Percentiles rank a stretch among this genome's conserved stretches.
Conservation (phyloP, 768 basidiomycete genomes). For the Russula foetens region DNA sequence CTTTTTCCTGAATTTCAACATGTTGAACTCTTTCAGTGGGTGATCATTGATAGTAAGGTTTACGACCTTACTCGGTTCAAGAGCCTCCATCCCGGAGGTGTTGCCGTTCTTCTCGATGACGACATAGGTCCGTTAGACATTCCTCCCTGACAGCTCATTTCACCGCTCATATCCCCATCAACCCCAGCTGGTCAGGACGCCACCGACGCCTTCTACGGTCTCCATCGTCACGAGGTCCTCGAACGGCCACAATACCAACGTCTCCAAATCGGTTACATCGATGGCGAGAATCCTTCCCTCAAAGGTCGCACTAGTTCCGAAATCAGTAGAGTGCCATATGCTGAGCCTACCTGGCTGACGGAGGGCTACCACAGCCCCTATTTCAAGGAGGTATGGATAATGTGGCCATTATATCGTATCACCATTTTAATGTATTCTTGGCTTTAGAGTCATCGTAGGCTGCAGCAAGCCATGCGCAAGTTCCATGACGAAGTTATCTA, state of each 20-base stretch:
- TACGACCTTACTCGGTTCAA: slow-evolving; percentile 78
- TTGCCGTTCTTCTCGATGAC: slow-evolving; percentile 63
- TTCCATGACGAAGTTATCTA: slow-evolving; percentile 64
- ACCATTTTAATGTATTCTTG: neutral
- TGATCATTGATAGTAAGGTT: slow-evolving; percentile 78
- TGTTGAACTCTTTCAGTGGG: slow-evolving; percentile 49
- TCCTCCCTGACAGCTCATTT: neutral
- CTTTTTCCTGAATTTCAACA: neutral
- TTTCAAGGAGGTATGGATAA: slow-evolving; percentile 53
- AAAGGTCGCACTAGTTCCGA: slow-evolving; percentile 43
- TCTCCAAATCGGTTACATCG: slow-evolving; percentile 65
- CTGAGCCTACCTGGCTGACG: slow-evolving; percentile 78
- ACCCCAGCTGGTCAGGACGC: slow-evolving; percentile 71
- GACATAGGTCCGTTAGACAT: slow-evolving; percentile 51
- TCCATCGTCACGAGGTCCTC: slow-evolving; percentile 83
- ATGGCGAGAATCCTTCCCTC: slow-evolving; percentile 52
- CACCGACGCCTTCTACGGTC: slow-evolving; percentile 80
- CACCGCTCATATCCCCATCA: neutral
- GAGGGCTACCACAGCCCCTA: slow-evolving; percentile 68
- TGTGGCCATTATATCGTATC: neutral
- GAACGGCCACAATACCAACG: slow-evolving; percentile 64
- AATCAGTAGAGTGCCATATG: slow-evolving; percentile 74
- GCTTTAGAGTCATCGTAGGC: slow-evolving; percentile 48
- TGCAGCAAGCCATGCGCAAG: slow-evolving; percentile 53
- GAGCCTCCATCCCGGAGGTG: slow-evolving; percentile 77